These are phyloP conservation scores for Epithemia pelagica DNA, from an alignment of 108 stramenopile species.

Conservation along the genomic window DNA sequence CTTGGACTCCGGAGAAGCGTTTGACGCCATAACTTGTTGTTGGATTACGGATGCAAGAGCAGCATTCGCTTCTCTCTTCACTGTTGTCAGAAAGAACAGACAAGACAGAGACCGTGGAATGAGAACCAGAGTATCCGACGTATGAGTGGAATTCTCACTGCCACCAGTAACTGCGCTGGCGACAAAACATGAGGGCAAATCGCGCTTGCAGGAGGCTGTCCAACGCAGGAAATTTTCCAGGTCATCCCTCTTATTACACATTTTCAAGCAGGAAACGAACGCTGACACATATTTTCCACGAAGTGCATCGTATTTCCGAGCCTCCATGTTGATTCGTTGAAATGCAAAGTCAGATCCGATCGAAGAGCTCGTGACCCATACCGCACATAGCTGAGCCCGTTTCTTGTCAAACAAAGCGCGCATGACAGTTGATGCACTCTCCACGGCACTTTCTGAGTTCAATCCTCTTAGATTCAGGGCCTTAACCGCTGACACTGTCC, in stretches of 20 bases:
- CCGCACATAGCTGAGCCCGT: conserved; percentile 64
- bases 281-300: conserved; percentile 73
- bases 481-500: conserved; percentile 37
- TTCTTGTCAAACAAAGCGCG: conserved; percentile 63
- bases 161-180: conserved; percentile 53
- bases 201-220: conserved; percentile 38
- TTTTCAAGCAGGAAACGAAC: conserved; percentile 47
- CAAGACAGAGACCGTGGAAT: conserved; percentile 14
- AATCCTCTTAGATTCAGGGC: conserved; percentile 43
- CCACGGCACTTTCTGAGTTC: conserved; percentile 31
- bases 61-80: conserved; percentile 50
- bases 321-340: conserved; percentile 61
- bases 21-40: conserved; percentile 32
- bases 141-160: conserved; percentile 36
- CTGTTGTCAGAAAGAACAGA: conserved; percentile 37
- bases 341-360: conserved; percentile 50
- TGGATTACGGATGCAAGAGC: conserved; percentile 52
- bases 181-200: conserved; percentile 63
- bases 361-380: conserved; percentile 75
- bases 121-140: conserved; percentile 40
- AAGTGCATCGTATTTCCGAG: conserved; percentile 75
- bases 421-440: conserved; percentile 57
- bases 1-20: neutral
- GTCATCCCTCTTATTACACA: conserved; percentile 33
- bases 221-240: conserved; percentile 56